phyloP scores from a whole-genome alignment of 2,329 filamentous ascomycete genomes.

The Neonectria punicea region DNA sequence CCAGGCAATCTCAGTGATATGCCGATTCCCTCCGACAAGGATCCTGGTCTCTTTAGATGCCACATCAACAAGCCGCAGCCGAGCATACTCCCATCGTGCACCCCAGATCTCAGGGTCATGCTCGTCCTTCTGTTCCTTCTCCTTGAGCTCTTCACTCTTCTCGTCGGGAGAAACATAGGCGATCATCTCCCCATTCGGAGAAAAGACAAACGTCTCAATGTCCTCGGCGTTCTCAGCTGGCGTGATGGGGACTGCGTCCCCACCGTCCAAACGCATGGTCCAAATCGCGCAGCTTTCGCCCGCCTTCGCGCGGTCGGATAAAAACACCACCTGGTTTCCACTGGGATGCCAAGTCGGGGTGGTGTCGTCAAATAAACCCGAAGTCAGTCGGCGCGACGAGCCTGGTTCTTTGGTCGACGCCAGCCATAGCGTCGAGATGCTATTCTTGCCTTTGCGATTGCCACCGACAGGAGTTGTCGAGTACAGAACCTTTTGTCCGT shows the following conservation, averaged over 20 bases:
- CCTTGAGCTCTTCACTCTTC: constrained; percentile 16
- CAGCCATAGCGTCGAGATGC: constrained; percentile 31
- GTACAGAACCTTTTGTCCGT: constrained; percentile 19
- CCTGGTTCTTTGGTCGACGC: constrained; percentile 21
- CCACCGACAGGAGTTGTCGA: background rate
- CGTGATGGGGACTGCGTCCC: constrained; percentile 30
- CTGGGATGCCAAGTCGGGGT: constrained; percentile 20
- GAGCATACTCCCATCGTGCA: constrained; percentile 46
- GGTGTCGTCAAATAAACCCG: constrained; percentile 12
- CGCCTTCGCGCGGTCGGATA: constrained; percentile 38
- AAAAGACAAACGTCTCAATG: constrained; percentile 26
- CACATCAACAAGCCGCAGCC: constrained; percentile 46
- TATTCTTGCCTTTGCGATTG: constrained; percentile 24
- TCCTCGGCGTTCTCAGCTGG: constrained; percentile 23
- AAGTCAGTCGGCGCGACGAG: constrained; percentile 21
- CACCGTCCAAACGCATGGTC: constrained; percentile 31
- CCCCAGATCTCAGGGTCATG: constrained; percentile 51
- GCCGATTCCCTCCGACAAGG: constrained; percentile 20
- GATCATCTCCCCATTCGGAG: constrained; percentile 22
- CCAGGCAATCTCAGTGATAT: constrained; percentile 28
- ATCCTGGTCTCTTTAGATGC: constrained; percentile 32
- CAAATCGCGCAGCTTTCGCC: constrained; percentile 43
- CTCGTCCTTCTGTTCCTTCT: constrained; percentile 43
- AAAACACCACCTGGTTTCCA: constrained; percentile 14
- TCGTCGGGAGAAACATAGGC: constrained; percentile 33